These are phyloP conservation scores for Ceratobasidium sp. DNA, from an alignment of 1,284 basidiomycete species.

Conservation along the genomic window DNA sequence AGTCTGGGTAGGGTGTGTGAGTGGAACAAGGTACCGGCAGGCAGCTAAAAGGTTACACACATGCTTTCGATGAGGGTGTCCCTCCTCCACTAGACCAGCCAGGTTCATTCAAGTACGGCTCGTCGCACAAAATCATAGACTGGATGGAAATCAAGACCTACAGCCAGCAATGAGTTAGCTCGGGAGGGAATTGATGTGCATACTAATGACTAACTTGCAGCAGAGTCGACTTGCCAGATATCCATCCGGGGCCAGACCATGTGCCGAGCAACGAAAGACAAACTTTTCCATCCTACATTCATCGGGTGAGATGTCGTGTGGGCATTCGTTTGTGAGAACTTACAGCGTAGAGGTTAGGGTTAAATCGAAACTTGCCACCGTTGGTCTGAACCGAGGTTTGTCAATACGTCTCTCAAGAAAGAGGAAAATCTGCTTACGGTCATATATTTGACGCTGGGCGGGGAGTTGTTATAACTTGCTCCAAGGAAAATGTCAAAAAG, in stretches of 20 bases:
- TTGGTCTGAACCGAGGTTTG: slow-evolving; percentile 67
- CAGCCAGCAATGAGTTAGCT: slow-evolving; percentile 20
- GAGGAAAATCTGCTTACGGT: slow-evolving; percentile 63
- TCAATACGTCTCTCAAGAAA: not conserved
- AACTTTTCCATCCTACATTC: slow-evolving; percentile 82
- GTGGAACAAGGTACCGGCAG: not conserved
- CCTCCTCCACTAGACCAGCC: slow-evolving; percentile 78
- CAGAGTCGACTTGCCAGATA: slow-evolving; percentile 81
- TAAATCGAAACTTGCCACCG: slow-evolving; percentile 86
- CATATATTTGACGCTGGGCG: slow-evolving; percentile 87
- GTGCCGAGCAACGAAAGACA: slow-evolving; percentile 90
- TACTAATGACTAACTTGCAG: slow-evolving; percentile 63
- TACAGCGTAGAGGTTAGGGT: slow-evolving; percentile 88
- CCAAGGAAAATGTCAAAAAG: slow-evolving; percentile 92
- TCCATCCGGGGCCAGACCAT: slow-evolving; percentile 90
- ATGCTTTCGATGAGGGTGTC: slow-evolving; percentile 72
- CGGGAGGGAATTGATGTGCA: not conserved
- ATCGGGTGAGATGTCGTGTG: not conserved
- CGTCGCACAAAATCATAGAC: slow-evolving; percentile 89
- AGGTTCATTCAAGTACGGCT: slow-evolving; percentile 89
- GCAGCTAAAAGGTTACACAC: slow-evolving; percentile 55
- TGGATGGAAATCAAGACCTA: slow-evolving; percentile 91
- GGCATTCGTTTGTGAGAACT: slow-evolving; percentile 47
- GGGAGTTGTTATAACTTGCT: slow-evolving; percentile 76
- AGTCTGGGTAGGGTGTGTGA: slow-evolving; percentile 60